Conservation (phyloP, 768 basidiomycete species). For the Suillus americanus region DNA sequence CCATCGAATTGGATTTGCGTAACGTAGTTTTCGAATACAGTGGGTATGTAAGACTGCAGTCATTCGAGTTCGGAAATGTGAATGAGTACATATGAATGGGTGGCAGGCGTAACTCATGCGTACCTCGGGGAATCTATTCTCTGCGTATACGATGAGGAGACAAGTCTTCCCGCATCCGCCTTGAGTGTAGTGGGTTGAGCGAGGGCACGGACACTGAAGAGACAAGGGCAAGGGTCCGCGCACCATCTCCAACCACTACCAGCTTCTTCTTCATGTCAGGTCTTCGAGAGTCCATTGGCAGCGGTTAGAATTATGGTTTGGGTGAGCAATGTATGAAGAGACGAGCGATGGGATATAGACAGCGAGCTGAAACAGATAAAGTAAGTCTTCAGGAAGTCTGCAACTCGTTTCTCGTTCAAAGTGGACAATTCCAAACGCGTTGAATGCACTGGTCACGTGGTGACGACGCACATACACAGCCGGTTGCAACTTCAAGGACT, state of each 20-base stretch:
- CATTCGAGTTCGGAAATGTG: background rate
- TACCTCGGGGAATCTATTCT: slow-evolving; percentile 96
- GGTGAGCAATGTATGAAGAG: background rate
- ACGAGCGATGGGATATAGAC: background rate
- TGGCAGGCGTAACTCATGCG: slow-evolving; percentile 23
- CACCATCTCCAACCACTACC: slow-evolving; percentile 87
- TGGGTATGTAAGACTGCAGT: slow-evolving; percentile 83
- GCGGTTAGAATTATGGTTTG: background rate
- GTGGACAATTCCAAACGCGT: slow-evolving; percentile 1
- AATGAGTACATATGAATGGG: slow-evolving; percentile 8
- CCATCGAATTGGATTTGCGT: slow-evolving; percentile 84
- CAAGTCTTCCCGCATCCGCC: slow-evolving; percentile 93
- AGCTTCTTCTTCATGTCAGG: slow-evolving; percentile 87
- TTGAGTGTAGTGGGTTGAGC: slow-evolving; percentile 35
- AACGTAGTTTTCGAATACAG: slow-evolving; percentile 94
- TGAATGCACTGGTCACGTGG: background rate
- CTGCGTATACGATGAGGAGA: slow-evolving; percentile 93
- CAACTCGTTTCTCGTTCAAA: background rate
- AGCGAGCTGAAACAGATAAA: background rate
- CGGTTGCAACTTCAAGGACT: background rate
- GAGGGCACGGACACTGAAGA: slow-evolving; percentile 15
- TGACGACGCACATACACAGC: background rate
- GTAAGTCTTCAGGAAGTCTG: background rate
- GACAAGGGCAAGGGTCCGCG: slow-evolving; percentile 35
- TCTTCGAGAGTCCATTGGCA: slow-evolving; percentile 40